A percentile compares a stretch with the other conserved stretches of the same genome.
phyloP scores from a whole-genome alignment of 345 rosid genomes.

The Citrus hindsii region DNA sequence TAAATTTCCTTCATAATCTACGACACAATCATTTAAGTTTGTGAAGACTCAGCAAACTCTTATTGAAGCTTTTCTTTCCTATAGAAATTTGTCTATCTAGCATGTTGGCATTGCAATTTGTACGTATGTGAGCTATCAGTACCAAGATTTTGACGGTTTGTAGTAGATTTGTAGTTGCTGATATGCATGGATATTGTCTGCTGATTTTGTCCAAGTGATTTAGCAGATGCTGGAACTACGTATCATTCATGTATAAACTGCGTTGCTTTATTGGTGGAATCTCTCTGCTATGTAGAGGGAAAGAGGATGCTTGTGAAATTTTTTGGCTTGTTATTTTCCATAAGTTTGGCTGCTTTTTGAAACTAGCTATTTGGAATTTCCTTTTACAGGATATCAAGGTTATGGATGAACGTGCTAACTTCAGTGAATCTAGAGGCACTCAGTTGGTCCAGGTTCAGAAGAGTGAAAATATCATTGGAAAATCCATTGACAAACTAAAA shows the following conservation, averaged over 20 bases:
- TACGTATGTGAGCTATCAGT: neutral
- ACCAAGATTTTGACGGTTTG: neutral
- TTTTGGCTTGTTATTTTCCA: neutral
- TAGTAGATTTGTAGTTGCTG: neutral
- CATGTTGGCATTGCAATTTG: neutral
- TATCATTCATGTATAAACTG: neutral
- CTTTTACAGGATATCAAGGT: slow-evolving; percentile 45
- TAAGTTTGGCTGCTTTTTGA: slow-evolving; percentile 9
- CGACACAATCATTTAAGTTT: neutral
- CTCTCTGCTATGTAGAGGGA: neutral
- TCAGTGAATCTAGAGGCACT: slow-evolving; percentile 33
- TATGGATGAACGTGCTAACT: slow-evolving; percentile 25
- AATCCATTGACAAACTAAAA: slow-evolving; percentile 77
- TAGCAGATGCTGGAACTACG: neutral
- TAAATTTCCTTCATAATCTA: neutral
- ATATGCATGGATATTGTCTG: neutral
- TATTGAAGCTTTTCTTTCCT: neutral
- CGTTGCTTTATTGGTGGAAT: neutral
- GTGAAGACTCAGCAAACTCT: neutral
- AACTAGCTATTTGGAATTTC: slow-evolving; percentile 18
- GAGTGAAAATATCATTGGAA: slow-evolving; percentile 66
- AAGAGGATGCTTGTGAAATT: neutral
- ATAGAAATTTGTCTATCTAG: neutral
- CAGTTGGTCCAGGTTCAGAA: slow-evolving; percentile 50
- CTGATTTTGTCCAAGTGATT: neutral